Evolutionary conservation across 2,329 filamentous ascomycete genomes (phyloP), one percentile per base, ranked within the genome.

Genomic region (Penicillium sp.): DNA sequence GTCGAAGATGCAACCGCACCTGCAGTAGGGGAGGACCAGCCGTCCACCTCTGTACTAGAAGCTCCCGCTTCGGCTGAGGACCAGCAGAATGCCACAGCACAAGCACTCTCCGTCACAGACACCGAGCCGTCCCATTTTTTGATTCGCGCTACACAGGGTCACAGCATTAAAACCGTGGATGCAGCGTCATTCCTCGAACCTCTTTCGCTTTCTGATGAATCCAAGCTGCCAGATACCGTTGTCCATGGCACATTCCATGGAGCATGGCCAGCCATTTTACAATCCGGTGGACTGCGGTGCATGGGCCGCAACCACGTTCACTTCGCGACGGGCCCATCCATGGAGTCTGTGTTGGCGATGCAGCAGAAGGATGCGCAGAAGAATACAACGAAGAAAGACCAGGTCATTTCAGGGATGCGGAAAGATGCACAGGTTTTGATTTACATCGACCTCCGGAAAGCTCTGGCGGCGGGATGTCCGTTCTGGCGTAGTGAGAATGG

Each of bases 81-180:
- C 9, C 62, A 66, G 37, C 55, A 58, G 32, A 66, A 57, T 16
- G 56, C 65, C 13, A 70, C 67, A 11, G 57, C 60, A 16, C 60
- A 66, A 29, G 65, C 69, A n/a, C 56, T 71, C 11, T 56, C 67
- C n/a, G 61, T 64, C 3, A 55, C 61, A 22, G 65, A 69, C 38
- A 50, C 67, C 7, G 74, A 85, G 40, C 77, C 87, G 0, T 67
- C 76, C 0, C 77, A 86, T 66, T 96, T 84, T 74, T 77, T 94
- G 26, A 96, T 98, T 70, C 89, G 93, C 61, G 93, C 93, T 23
- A 95, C 94, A 63, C 93, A 97, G 72, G 93, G 93, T 44, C 93
- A 97, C 74, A 89, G 82, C 59, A 87, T 98, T 63, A 81, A 82
- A 61, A 72, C 83, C 6, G 58, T 84, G 28, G 84, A 87, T 23